These are phyloP conservation scores for Populus trichocarpa DNA, from an alignment of 441 rosid genomes.

Conservation along the genomic window DNA sequence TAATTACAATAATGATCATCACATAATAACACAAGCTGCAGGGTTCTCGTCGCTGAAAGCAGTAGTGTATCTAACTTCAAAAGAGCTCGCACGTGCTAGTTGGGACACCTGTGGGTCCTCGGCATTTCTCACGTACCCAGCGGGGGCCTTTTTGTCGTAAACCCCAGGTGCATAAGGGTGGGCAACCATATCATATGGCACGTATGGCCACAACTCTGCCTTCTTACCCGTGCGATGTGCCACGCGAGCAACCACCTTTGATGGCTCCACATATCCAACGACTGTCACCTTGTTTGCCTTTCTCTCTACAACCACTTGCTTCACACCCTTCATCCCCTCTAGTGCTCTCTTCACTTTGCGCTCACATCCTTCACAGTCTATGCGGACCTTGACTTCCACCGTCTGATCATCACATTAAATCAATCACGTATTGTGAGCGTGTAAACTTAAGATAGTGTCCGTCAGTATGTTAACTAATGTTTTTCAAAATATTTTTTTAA, in stretches of 20 bases:
- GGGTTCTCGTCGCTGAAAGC: conserved; percentile 93
- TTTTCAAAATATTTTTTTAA: too few species aligned
- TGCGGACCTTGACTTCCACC: conserved; percentile 80
- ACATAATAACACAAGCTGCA: conserved; percentile 68
- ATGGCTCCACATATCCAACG: conserved; percentile 70
- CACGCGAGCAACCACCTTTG: conserved; percentile 69
- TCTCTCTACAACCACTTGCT: conserved; percentile 67
- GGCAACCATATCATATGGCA: conserved; percentile 79
- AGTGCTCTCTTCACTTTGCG: conserved; percentile 68
- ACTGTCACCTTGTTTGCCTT: conserved; percentile 81
- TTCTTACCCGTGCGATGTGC: conserved; percentile 84
- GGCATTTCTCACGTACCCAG: conserved; percentile 74
- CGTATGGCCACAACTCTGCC: conserved; percentile 89
- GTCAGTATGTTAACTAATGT: too few species aligned
- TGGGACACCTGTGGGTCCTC: conserved; percentile 54
- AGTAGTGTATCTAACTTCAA: conserved; percentile 87
- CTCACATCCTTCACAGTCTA: conserved; percentile 97
- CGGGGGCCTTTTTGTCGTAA: conserved; percentile 80
- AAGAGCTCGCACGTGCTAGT: conserved; percentile 92
- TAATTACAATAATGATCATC: conserved; percentile 10
- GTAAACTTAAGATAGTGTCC: too few species aligned
- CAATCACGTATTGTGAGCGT: background rate
- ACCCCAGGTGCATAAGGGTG: conserved; percentile 91
- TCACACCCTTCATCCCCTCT: conserved; percentile 88
- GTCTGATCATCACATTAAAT: conserved; percentile 42